Conservation (phyloP, 306 rosid genomes). For the Ziziphus jujuba region DNA sequence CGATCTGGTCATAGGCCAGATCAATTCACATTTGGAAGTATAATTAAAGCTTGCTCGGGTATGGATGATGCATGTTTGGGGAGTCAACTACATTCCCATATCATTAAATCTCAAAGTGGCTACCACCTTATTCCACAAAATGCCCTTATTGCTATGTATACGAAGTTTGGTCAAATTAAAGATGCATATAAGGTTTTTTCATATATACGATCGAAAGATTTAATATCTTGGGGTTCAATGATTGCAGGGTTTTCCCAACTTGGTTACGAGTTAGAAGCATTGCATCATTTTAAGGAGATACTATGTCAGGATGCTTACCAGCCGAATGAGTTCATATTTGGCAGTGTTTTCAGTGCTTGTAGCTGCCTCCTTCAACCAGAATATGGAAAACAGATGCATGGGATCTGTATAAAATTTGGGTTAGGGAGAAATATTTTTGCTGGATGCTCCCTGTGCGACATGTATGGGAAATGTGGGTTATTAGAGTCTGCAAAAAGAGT, state of each 20-base stretch:
- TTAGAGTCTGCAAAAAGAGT: constrained; percentile 47
- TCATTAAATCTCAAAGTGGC: constrained; percentile 55
- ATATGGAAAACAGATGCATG: constrained; percentile 74
- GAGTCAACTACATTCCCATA: constrained; percentile 62
- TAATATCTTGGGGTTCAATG: constrained; percentile 79
- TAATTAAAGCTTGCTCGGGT: constrained; percentile 60
- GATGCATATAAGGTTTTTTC: constrained; percentile 57
- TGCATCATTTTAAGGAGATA: constrained; percentile 61
- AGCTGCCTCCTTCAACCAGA: constrained; percentile 51
- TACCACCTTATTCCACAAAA: constrained; percentile 53
- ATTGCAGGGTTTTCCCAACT: constrained; percentile 69
- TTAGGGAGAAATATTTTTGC: constrained; percentile 56
- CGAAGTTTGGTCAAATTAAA: constrained; percentile 49
- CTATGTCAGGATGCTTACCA: constrained; percentile 44
- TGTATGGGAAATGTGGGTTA: constrained; percentile 69
- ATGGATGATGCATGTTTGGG: constrained; percentile 48
- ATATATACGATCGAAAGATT: constrained; percentile 51
- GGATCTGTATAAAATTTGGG: constrained; percentile 59
- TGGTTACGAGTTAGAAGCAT: constrained; percentile 63
- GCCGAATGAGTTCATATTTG: constrained; percentile 69
- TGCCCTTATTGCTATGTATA: constrained; percentile 78
- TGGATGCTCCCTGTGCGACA: constrained; percentile 80
- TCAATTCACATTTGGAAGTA: constrained; percentile 71
- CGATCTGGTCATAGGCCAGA: constrained; percentile 54
- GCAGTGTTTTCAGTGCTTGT: constrained; percentile 75